These are phyloP conservation scores for Aspergillus sclerotiicarbonarius DNA, from an alignment of 495 filamentous ascomycete genomes.

Conservation along the genomic window DNA sequence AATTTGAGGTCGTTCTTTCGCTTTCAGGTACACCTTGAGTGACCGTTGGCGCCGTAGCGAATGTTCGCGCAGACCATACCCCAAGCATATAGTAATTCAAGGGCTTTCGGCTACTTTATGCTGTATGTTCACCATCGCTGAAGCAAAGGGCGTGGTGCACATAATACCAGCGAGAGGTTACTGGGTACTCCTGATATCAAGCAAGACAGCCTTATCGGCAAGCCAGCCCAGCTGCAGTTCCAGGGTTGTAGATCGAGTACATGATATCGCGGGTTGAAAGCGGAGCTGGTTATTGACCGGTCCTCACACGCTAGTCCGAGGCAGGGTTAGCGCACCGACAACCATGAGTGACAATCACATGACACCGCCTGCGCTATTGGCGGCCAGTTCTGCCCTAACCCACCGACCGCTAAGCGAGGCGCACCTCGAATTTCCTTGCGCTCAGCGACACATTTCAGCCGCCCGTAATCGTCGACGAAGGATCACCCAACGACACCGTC, in stretches of 20 bases:
- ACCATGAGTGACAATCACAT: slow-evolving; percentile 20
- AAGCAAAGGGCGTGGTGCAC: too few species aligned
- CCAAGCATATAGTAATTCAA: too few species aligned
- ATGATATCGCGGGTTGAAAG: background rate
- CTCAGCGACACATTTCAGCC: slow-evolving; percentile 31
- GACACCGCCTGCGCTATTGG: slow-evolving; percentile 21
- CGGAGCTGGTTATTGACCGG: background rate
- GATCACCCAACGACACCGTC: slow-evolving; percentile 45
- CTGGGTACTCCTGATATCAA: too few species aligned
- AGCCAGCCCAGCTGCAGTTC: too few species aligned
- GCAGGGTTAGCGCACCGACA: background rate
- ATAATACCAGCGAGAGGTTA: too few species aligned
- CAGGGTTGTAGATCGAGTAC: background rate
- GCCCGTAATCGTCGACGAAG: slow-evolving; percentile 31
- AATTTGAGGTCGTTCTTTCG: too few species aligned
- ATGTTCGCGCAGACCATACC: too few species aligned
- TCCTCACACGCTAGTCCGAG: background rate
- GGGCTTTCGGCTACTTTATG: too few species aligned
- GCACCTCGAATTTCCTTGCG: slow-evolving; percentile 40
- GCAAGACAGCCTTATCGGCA: too few species aligned
- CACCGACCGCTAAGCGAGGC: slow-evolving; percentile 47
- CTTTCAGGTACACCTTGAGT: too few species aligned
- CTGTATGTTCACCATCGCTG: too few species aligned
- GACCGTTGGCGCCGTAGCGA: too few species aligned
- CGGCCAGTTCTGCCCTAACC: slow-evolving; percentile 37